These are phyloP conservation scores for Podospora pseudoanserina DNA, from an alignment of 495 filamentous ascomycete genomes.

Conservation along the genomic window DNA sequence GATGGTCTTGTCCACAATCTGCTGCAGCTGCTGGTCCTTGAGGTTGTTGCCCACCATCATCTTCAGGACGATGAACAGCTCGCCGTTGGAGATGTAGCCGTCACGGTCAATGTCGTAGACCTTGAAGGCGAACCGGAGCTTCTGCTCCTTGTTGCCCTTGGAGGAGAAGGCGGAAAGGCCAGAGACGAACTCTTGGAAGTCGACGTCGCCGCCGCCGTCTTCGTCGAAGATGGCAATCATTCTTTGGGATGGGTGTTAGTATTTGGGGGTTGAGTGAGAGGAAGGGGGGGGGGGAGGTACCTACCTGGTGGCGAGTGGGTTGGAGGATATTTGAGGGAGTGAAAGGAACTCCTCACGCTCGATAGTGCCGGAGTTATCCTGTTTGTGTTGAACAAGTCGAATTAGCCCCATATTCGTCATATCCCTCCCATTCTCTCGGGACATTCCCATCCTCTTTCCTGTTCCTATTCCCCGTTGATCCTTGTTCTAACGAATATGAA, in stretches of 20 bases:
- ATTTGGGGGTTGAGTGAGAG: neutral
- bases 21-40: constrained; percentile 98
- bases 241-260: constrained; percentile 45
- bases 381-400: constrained; percentile 6
- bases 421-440: neutral
- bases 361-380: constrained; percentile 98
- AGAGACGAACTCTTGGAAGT: constrained; percentile 98
- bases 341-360: constrained; percentile 98
- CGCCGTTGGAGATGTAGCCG: constrained; percentile 97
- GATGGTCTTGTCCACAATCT: constrained; percentile 99
- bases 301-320: constrained; percentile 91
- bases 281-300: constrained; percentile 6
- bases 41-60: constrained; percentile 99
- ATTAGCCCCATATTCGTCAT: neutral
- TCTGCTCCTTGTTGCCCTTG: constrained; percentile 99
- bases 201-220: constrained; percentile 95
- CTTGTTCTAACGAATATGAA: neutral
- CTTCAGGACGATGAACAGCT: constrained; percentile 98
- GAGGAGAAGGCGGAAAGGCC: constrained; percentile 91
- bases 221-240: constrained; percentile 99
- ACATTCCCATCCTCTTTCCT: neutral
- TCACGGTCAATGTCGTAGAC: constrained; percentile 99
- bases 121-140: constrained; percentile 96
- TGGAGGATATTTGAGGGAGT: constrained; percentile 94
- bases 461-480: neutral